phyloP scores from a whole-genome alignment of 164 flowering plant genomes.

The Piper longum region DNA sequence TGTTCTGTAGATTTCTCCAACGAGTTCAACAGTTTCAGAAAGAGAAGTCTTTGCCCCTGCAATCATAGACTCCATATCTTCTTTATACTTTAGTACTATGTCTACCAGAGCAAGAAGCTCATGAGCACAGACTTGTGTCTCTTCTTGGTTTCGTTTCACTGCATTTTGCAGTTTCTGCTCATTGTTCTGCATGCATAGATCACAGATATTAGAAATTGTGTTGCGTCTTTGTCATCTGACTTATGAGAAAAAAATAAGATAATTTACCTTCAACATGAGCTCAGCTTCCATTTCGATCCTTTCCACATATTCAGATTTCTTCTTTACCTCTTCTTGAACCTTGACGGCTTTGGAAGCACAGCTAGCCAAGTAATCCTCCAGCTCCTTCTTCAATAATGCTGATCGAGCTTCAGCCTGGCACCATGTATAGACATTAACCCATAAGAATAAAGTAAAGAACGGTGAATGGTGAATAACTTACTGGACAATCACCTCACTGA shows the following conservation, averaged over 20 bases:
- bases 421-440: neutral
- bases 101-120: constrained; percentile 55
- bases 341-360: constrained; percentile 42
- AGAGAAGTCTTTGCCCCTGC: constrained; percentile 35
- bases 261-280: constrained; percentile 39
- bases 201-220: constrained; percentile 1
- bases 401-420: constrained; percentile 48
- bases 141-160: constrained; percentile 37
- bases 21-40: constrained; percentile 28
- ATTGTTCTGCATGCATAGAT: constrained; percentile 23
- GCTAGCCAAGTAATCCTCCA: constrained; percentile 28
- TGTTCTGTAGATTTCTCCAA: constrained; percentile 33
- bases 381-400: constrained; percentile 40
- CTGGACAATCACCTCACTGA: no score
- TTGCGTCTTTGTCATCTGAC: neutral
- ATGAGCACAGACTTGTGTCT: constrained; percentile 38
- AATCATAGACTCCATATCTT: constrained; percentile 34
- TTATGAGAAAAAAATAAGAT: neutral
- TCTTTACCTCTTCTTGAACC: constrained; percentile 33
- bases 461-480: no score
- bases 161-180: constrained; percentile 37
- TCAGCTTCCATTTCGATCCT: constrained; percentile 45
- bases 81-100: constrained; percentile 55
- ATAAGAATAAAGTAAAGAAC: neutral
- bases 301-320: constrained; percentile 28